A percentile compares a stretch with the other conserved stretches of the same genome.
phyloP scores from a whole-genome alignment of 371 early-diverging fungal genomes.

The Saksenaea vasiformis region DNA sequence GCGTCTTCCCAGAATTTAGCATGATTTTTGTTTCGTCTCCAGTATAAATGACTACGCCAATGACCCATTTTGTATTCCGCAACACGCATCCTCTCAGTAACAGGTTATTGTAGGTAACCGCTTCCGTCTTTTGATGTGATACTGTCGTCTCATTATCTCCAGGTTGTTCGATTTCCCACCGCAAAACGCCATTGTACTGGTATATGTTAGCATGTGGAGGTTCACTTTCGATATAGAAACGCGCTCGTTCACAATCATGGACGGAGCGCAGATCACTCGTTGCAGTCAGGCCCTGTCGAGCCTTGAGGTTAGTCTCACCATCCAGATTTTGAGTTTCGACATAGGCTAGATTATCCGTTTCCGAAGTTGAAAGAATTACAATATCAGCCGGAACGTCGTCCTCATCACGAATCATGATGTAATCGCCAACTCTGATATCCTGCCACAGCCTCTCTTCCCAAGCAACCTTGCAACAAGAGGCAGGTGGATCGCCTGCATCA shows the following conservation, averaged over 20 bases:
- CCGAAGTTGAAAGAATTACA: slow-evolving; percentile 68
- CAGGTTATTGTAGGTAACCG: slow-evolving; percentile 65
- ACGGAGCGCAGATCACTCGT: slow-evolving; percentile 36
- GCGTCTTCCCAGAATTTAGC: slow-evolving; percentile 87
- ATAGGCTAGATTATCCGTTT: slow-evolving; percentile 67
- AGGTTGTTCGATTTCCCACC: slow-evolving; percentile 46
- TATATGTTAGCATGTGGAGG: slow-evolving; percentile 78
- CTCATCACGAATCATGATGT: slow-evolving; percentile 83
- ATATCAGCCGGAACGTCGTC: slow-evolving; percentile 92
- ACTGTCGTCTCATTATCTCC: slow-evolving; percentile 28
- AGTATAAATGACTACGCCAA: slow-evolving; percentile 84
- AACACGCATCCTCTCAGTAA: slow-evolving; percentile 91
- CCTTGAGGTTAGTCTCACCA: slow-evolving; percentile 87
- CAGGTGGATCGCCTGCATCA: slow-evolving; percentile 24
- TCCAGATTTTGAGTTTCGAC: slow-evolving; percentile 86
- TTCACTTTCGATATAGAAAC: slow-evolving; percentile 77
- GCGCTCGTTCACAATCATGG: slow-evolving; percentile 59
- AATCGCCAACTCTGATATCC: slow-evolving; percentile 89
- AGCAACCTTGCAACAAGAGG: slow-evolving; percentile 19
- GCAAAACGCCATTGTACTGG: slow-evolving; percentile 70
- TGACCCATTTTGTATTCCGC: slow-evolving; percentile 86
- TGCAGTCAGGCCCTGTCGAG: slow-evolving; percentile 48
- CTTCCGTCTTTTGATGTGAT: slow-evolving; percentile 46
- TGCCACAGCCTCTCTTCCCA: slow-evolving; percentile 73
- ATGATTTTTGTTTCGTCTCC: slow-evolving; percentile 93